Conservation (phyloP, 176 grass and related monocot genomes). For the Bromus sterilis region DNA sequence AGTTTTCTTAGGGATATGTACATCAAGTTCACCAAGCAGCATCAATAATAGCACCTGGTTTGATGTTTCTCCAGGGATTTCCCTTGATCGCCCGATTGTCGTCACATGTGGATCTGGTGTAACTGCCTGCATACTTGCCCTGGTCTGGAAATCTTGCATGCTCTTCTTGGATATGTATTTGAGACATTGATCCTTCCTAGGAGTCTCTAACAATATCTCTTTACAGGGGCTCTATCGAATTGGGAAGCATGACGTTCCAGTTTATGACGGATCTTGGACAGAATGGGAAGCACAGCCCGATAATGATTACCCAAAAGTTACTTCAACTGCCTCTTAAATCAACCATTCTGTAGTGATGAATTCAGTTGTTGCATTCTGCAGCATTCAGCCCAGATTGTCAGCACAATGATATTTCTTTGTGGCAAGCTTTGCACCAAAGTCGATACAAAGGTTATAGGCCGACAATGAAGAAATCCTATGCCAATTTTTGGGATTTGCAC, state of each 20-base stretch:
- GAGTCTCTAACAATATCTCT: slow-evolving; percentile 1
- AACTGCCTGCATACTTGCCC: slow-evolving; percentile 67
- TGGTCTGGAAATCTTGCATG: slow-evolving; percentile 34
- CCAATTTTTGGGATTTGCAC: too few relatives aligned
- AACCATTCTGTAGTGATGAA: background rate
- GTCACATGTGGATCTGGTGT: slow-evolving; percentile 65
- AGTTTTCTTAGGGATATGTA: background rate
- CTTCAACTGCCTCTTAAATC: slow-evolving; percentile 32
- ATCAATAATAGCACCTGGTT: background rate
- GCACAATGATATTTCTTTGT: background rate
- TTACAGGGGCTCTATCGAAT: slow-evolving; percentile 62
- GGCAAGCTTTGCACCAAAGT: background rate
- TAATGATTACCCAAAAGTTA: slow-evolving; percentile 44
- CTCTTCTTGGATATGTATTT: background rate
- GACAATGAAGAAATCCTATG: background rate
- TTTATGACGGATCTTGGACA: slow-evolving; percentile 93
- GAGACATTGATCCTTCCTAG: background rate
- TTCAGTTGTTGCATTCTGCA: background rate
- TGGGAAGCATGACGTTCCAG: slow-evolving; percentile 58
- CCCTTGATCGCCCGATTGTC: slow-evolving; percentile 49
- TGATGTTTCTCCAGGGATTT: slow-evolving; percentile 29
- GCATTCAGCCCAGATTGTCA: background rate
- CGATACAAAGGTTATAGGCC: background rate
- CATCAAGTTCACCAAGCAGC: background rate
- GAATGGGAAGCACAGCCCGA: slow-evolving; percentile 52